Evolutionary conservation across 495 filamentous ascomycete genomes (phyloP), one percentile per base, ranked within the genome.

Genomic region (Penicillium malachiteum): DNA sequence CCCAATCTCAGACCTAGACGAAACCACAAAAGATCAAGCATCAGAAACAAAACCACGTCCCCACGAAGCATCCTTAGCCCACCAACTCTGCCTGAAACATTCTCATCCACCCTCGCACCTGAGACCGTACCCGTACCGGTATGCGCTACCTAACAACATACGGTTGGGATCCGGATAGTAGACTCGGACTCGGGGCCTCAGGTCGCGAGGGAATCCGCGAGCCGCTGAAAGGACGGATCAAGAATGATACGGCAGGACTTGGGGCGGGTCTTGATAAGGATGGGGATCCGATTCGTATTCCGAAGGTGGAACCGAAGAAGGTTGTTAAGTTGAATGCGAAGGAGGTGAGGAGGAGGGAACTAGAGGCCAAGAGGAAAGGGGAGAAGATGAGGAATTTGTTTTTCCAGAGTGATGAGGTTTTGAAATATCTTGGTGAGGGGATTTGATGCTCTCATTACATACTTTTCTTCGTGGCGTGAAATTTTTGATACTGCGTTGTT

Each of bases 151-250:
- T 97, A 3, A 79, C 86, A 32, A 78, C 84, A 1, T 85, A 91
- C 58, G 92, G 93, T 37, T 97, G 90, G 89, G 89, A 96, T 67
- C 91, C 89, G 0, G 92, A 97, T 71, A 79, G 83, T 35, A 72
- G 90, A 18, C 62, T 73, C 6, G 92, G 92, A 0, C 78, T 97
- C 0, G 92, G 92, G 0, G 78, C 78, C 16, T 57, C 67, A 1
- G 86, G 88, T 1, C 71, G 75, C 7, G 83, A 92, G 64, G 93
- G 92, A 3, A 87, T 89, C 31, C 75, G 83, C 46, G 84, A 81
- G 57, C 93, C 92, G 0, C 69, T 97, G 55, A 93, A 92, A 60
- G 72, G 80, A 7, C 84, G 80, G 52, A 71, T 79, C 37, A 96
- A 96, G 71, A 80, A 83, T 55, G 85, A 92, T 68, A 90, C 81